Evolutionary conservation across 352 stramenopile species (phyloP).

Genomic region (Pythium coloratum): DNA sequence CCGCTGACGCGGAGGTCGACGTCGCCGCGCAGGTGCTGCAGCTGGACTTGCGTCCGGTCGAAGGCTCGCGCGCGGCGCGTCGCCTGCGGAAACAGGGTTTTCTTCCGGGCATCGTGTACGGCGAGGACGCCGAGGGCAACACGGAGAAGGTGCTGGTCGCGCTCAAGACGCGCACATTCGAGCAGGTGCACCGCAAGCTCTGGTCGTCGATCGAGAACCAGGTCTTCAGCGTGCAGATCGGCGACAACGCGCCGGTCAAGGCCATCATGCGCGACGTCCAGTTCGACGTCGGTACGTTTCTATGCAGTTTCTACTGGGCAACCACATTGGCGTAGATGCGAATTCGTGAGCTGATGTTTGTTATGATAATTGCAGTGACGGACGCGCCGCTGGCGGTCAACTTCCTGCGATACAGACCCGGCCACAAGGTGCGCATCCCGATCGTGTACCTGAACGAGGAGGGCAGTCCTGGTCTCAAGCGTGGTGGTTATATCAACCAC

Average conservation of each 20-base stretch:
- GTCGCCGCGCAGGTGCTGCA: slow-evolving; percentile 42
- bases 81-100: slow-evolving; percentile 80
- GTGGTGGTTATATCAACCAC: slow-evolving; percentile 93
- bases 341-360: not conserved
- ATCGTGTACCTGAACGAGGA: slow-evolving; percentile 93
- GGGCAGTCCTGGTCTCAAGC: slow-evolving; percentile 93
- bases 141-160: slow-evolving; percentile 75
- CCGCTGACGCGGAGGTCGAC: not conserved
- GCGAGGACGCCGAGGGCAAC: slow-evolving; percentile 68
- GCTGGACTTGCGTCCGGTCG: slow-evolving; percentile 55
- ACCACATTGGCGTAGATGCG: not conserved
- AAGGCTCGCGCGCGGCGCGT: slow-evolving; percentile 77
- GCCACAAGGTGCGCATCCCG: slow-evolving; percentile 89
- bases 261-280: slow-evolving; percentile 87
- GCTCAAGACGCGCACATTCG: slow-evolving; percentile 70
- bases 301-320: not conserved
- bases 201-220: slow-evolving; percentile 88
- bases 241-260: slow-evolving; percentile 58
- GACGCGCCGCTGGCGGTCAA: slow-evolving; percentile 86
- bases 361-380: slow-evolving; percentile 43
- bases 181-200: slow-evolving; percentile 83
- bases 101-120: slow-evolving; percentile 83
- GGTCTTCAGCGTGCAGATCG: slow-evolving; percentile 83
- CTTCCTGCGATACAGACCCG: slow-evolving; percentile 92
- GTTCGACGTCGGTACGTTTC: slow-evolving; percentile 63